These are phyloP conservation scores for Naganishia vaughanmartiniae DNA, from an alignment of 768 basidiomycete species.

Conservation along the genomic window DNA sequence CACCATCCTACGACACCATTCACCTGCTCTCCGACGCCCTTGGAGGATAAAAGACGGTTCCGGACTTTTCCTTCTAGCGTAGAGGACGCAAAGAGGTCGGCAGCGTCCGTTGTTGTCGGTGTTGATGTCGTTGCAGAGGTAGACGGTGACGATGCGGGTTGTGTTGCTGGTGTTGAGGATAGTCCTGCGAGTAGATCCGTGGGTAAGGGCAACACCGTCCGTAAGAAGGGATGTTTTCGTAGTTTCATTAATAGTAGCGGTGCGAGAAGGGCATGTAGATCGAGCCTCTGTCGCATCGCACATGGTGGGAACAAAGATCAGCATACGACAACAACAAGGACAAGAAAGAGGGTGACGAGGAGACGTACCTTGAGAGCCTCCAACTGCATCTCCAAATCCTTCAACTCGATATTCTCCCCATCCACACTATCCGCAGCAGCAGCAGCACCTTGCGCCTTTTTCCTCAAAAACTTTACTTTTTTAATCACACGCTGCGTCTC, in stretches of 20 bases:
- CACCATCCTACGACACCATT: constrained; percentile 59
- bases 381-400: constrained; percentile 63
- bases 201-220: constrained; percentile 57
- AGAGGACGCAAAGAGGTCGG: constrained; percentile 20
- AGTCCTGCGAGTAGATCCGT: constrained; percentile 53
- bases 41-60: constrained; percentile 72
- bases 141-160: not conserved
- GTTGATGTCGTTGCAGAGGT: too few species aligned
- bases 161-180: not conserved
- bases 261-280: constrained; percentile 62
- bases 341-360: not conserved
- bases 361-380: constrained; percentile 63
- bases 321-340: not conserved
- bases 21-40: constrained; percentile 65
- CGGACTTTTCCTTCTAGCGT: constrained; percentile 61
- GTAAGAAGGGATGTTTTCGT: constrained; percentile 66
- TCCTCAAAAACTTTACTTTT: constrained; percentile 71
- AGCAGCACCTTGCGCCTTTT: constrained; percentile 33
- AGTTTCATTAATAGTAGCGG: constrained; percentile 71
- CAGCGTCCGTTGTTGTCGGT: too few species aligned
- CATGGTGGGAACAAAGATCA: not conserved
- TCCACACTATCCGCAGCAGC: constrained; percentile 52
- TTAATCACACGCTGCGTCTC: constrained; percentile 82
- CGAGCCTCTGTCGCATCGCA: constrained; percentile 56
- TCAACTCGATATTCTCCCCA: constrained; percentile 54